Evolutionary conservation across 371 early-diverging fungal species (phyloP).

Genomic region (Encephalitozoon romaleae): DNA sequence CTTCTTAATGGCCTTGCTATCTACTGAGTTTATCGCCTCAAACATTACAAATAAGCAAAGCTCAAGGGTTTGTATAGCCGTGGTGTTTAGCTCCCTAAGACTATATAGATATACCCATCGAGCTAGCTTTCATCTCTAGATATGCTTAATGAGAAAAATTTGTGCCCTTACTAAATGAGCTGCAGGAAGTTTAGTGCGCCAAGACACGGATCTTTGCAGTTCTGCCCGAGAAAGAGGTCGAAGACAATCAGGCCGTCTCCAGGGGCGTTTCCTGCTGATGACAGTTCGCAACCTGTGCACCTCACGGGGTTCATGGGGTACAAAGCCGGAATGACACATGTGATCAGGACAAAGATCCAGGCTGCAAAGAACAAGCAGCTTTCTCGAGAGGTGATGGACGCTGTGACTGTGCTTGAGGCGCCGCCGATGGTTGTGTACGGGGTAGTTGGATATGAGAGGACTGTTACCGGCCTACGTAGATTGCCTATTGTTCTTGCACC

Average conservation of each 20-base stretch:
- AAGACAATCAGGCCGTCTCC: constrained; percentile 81
- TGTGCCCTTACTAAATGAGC: constrained; percentile 58
- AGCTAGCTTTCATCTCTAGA: background rate
- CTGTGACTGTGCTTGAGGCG: constrained; percentile 93
- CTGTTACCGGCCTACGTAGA: constrained; percentile 88
- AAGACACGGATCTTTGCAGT: constrained; percentile 94
- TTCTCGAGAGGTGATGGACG: constrained; percentile 87
- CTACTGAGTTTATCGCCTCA: background rate
- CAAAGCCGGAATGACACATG: constrained; percentile 99
- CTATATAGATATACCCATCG: background rate
- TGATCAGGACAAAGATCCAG: constrained; percentile 92
- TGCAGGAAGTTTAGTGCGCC: constrained; percentile 70
- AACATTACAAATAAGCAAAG: background rate
- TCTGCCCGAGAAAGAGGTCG: constrained; percentile 93
- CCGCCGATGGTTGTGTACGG: constrained; percentile 95
- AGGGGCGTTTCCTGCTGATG: constrained; percentile 97
- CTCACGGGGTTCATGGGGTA: constrained; percentile 95
- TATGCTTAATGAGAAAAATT: constrained; percentile 31
- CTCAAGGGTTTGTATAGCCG: background rate
- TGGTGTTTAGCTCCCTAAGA: background rate
- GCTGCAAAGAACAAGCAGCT: constrained; percentile 48
- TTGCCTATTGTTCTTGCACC: constrained; percentile 96
- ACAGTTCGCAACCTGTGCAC: constrained; percentile 82
- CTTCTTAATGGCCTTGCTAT: background rate
- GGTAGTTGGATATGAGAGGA: constrained; percentile 97